phyloP scores from a whole-genome alignment of 371 early-diverging fungal genomes.

The Parasitella parasitica region DNA sequence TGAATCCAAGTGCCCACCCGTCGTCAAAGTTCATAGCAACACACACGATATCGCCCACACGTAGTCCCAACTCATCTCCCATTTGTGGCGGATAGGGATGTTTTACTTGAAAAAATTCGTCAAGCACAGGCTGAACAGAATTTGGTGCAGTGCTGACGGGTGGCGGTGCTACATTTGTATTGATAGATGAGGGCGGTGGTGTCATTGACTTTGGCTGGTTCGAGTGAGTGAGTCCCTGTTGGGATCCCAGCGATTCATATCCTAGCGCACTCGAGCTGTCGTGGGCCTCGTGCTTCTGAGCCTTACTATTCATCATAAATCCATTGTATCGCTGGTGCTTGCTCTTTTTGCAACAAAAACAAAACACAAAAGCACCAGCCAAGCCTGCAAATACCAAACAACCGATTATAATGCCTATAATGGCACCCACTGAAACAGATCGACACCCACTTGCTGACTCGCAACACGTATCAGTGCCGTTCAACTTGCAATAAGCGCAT shows the following conservation, averaged over 20 bases:
- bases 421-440: slow-evolving; percentile 23
- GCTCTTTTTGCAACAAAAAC: background rate
- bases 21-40: slow-evolving; percentile 64
- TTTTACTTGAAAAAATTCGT: slow-evolving; percentile 49
- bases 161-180: background rate
- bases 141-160: background rate
- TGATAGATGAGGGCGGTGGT: background rate
- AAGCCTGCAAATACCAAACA: slow-evolving; percentile 12
- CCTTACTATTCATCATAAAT: slow-evolving; percentile 2
- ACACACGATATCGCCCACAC: slow-evolving; percentile 66
- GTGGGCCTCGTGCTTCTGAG: background rate
- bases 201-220: background rate
- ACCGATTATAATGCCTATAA: slow-evolving; percentile 29
- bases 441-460: slow-evolving; percentile 10
- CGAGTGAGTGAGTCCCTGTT: slow-evolving; percentile 2
- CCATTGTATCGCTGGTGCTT: slow-evolving; percentile 3
- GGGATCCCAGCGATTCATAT: slow-evolving; percentile 24
- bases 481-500: slow-evolving; percentile 36
- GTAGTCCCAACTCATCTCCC: slow-evolving; percentile 69
- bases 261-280: slow-evolving; percentile 16
- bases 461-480: slow-evolving; percentile 37
- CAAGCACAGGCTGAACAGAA: slow-evolving; percentile 6
- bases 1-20: slow-evolving; percentile 74
- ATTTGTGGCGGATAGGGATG: slow-evolving; percentile 63
- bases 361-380: slow-evolving; percentile 8